These are phyloP conservation scores for Aspergillus uvarum DNA, from an alignment of 2,329 filamentous ascomycete species.

Conservation along the genomic window DNA sequence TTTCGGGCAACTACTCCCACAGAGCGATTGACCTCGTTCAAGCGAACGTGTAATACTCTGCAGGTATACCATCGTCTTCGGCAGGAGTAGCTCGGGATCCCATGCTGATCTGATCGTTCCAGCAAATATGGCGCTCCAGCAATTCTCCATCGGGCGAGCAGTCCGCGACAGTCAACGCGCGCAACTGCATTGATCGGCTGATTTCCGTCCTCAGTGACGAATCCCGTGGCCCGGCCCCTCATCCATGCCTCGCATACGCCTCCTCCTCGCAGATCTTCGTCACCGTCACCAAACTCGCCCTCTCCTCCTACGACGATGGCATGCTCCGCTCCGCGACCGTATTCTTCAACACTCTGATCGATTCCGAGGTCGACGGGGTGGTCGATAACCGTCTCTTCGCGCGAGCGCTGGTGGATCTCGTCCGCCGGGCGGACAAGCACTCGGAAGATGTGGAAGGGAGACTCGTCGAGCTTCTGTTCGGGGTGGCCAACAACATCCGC, in stretches of 20 bases:
- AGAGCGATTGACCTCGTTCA: slow-evolving; percentile 62
- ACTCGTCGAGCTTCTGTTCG: slow-evolving; percentile 90
- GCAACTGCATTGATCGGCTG: slow-evolving; percentile 56
- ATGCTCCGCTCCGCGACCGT: slow-evolving; percentile 81
- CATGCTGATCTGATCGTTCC: neutral
- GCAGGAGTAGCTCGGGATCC: neutral
- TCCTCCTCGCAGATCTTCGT: slow-evolving; percentile 85
- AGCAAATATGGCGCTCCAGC: slow-evolving; percentile 63
- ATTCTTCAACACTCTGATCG: slow-evolving; percentile 87
- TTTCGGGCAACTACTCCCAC: slow-evolving; percentile 55
- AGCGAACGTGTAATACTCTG: slow-evolving; percentile 60
- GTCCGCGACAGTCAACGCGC: slow-evolving; percentile 51
- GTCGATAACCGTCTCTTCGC: slow-evolving; percentile 85
- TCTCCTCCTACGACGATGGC: slow-evolving; percentile 78
- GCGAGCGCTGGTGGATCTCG: slow-evolving; percentile 79
- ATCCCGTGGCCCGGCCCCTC: slow-evolving; percentile 80
- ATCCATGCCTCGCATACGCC: slow-evolving; percentile 87
- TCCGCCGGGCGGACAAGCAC: slow-evolving; percentile 67
- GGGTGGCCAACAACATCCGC: slow-evolving; percentile 93
- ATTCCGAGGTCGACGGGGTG: slow-evolving; percentile 95
- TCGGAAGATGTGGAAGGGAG: slow-evolving; percentile 80
- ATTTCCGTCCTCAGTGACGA: slow-evolving; percentile 79
- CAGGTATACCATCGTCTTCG: slow-evolving; percentile 43
- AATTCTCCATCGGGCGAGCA: slow-evolving; percentile 53
- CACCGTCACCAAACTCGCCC: slow-evolving; percentile 83